These are phyloP conservation scores for Barbarea vulgaris DNA, from an alignment of 345 rosid genomes.

Conservation along the genomic window DNA sequence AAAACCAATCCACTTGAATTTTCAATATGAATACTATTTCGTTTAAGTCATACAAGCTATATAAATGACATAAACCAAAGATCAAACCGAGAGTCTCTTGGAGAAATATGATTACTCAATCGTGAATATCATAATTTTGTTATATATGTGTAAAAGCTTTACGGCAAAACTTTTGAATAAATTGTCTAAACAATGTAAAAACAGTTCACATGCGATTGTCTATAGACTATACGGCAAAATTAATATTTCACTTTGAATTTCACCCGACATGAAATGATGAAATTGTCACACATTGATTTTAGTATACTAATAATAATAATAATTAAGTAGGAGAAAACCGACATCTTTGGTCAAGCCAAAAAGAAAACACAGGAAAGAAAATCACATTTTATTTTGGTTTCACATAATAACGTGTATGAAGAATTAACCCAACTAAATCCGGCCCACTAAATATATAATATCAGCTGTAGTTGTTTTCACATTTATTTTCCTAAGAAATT, in stretches of 20 bases:
- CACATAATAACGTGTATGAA: constrained; percentile 28
- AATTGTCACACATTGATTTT: constrained; percentile 32
- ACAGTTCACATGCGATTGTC: constrained; percentile 44
- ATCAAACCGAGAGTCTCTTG: neutral
- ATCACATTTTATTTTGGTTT: constrained; percentile 4
- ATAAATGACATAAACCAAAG: neutral
- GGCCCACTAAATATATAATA: constrained; percentile 34
- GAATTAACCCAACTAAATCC: constrained; percentile 21
- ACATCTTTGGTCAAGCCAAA: constrained; percentile 31
- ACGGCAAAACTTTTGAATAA: constrained; percentile 4
- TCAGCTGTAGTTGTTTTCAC: constrained; percentile 24
- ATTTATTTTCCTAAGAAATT: constrained; percentile 31
- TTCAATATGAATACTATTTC: neutral
- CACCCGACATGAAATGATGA: constrained; percentile 45
- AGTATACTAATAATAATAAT: constrained; percentile 10
- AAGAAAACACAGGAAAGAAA: neutral
- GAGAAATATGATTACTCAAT: neutral
- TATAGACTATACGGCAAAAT: constrained; percentile 19
- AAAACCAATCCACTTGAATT: neutral
- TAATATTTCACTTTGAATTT: constrained; percentile 36
- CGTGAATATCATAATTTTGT: neutral
- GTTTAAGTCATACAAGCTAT: neutral
- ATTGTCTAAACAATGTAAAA: constrained; percentile 17
- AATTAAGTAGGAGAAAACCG: constrained; percentile 23
- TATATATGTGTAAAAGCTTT: neutral